Conservation (phyloP, 768 basidiomycete genomes). For the Nevesoporus exiguus region DNA sequence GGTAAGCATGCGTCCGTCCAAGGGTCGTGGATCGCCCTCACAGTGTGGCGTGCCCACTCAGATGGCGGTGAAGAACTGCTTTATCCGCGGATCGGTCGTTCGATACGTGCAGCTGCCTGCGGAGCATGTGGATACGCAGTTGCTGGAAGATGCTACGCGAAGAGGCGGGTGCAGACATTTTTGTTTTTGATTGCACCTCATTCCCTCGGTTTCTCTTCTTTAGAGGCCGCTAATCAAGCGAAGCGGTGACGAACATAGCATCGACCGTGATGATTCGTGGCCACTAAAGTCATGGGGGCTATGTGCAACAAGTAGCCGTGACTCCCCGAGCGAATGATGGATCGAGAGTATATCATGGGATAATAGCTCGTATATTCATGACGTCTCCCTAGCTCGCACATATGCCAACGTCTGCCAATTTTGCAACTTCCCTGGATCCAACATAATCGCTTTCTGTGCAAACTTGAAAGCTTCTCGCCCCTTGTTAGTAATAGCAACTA, state of each 20-base stretch:
- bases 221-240: conserved; percentile 42
- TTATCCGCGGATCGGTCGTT: conserved; percentile 97
- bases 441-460: conserved; percentile 63
- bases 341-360: conserved; percentile 1
- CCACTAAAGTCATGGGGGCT: neutral
- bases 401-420: conserved; percentile 64
- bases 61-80: conserved; percentile 99
- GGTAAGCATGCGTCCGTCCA: conserved; percentile 47
- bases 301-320: neutral
- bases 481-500: conserved; percentile 47
- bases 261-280: neutral
- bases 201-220: neutral
- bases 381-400: conserved; percentile 36
- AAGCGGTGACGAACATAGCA: conserved; percentile 30
- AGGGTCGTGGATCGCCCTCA: neutral
- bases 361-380: conserved; percentile 17
- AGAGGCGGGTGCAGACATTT: conserved; percentile 58
- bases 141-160: conserved; percentile 94
- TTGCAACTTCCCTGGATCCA: conserved; percentile 42
- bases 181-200: conserved; percentile 2
- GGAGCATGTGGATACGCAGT: conserved; percentile 90
- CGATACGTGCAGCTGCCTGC: conserved; percentile 95
- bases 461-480: conserved; percentile 36
- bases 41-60: conserved; percentile 29
- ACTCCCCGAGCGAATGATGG: neutral